Evolutionary conservation across 1,139 yeast genomes (phyloP), one percentile per base, ranked within the genome.

Genomic region (Yamadazyma kanchanaburiensis): DNA sequence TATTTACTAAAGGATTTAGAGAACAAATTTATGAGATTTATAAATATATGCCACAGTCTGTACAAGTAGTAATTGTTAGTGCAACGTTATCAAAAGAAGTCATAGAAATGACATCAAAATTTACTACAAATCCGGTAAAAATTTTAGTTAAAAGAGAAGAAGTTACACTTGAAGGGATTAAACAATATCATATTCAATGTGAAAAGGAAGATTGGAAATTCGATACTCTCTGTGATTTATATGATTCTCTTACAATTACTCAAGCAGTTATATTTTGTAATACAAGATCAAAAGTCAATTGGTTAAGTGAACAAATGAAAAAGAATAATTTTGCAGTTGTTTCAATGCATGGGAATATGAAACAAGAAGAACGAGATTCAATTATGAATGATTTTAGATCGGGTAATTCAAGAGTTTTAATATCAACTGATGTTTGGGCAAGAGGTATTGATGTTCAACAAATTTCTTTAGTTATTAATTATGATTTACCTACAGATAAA

Each of bases 361-460:
- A 84, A 48, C 97, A 91, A 60, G 87, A 82, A 36, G 95, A 89
- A 50, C 70, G 97, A 55, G 95, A 88, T 55, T 64, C 70, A 33
- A 80, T 89, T 39, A 91, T 91, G 97, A 77, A 76, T 48, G 96
- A 88, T 50, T 83, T 83, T 55, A 64, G 94, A 43, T 60, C 80
- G 16, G 91, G 91, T 0, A 75, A 74, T 42, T 80, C 88, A 6
- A 70, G 97, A 34, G 95, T 91, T 7, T 63, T 91, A 37, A 88
- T 91, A 25, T 85, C 96, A 15, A 91, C 98, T 4, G 97, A 91
- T 57, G 94, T 91, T 26, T 88, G 96, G 95, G 97, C 98, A 1
- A 71, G 97, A 54, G 98, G 98, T 31, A 89, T 89, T 34, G 97
- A 89, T 57, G 97, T 89, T 16, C 98, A 89, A 60, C 96, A 89